Percentiles rank a stretch among this genome's conserved stretches.
Conservation (phyloP, 495 filamentous ascomycete genomes). For the Penicillium canariense region DNA sequence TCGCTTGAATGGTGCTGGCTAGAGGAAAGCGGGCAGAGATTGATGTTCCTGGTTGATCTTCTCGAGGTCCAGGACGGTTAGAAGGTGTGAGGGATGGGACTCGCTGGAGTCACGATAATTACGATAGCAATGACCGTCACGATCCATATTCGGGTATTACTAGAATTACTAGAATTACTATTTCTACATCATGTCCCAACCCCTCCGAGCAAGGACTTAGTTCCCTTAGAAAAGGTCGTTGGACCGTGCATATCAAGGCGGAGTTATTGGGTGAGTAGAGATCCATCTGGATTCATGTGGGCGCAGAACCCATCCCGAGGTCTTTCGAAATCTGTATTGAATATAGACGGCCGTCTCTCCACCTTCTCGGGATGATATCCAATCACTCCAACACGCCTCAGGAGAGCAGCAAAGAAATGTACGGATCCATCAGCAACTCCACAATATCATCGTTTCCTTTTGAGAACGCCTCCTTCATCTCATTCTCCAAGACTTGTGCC, state of each 20-base stretch:
- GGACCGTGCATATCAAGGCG: no score
- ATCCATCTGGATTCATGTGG: no score
- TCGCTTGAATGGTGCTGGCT: conserved; percentile 39
- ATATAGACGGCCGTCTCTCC: no score
- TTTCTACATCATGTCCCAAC: not conserved
- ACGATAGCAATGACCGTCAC: conserved; percentile 17
- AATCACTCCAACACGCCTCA: no score
- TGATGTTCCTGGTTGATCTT: conserved; percentile 36
- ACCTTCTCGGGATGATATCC: no score
- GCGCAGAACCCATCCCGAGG: no score
- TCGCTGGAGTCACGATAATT: not conserved
- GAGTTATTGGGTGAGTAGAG: no score
- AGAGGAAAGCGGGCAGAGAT: conserved; percentile 41
- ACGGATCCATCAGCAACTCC: not conserved
- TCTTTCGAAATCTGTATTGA: no score
- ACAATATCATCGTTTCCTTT: not conserved
- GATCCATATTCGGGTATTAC: conserved; percentile 1
- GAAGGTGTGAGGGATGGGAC: not conserved
- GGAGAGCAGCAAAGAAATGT: not conserved
- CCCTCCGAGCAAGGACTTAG: not conserved
- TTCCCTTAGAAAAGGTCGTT: no score
- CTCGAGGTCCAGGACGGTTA: conserved; percentile 2
- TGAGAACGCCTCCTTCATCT: not conserved
- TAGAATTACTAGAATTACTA: not conserved
- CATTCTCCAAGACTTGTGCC: not conserved